phyloP scores from a whole-genome alignment of 1,284 basidiomycete species.

The Malassezia caprae region DNA sequence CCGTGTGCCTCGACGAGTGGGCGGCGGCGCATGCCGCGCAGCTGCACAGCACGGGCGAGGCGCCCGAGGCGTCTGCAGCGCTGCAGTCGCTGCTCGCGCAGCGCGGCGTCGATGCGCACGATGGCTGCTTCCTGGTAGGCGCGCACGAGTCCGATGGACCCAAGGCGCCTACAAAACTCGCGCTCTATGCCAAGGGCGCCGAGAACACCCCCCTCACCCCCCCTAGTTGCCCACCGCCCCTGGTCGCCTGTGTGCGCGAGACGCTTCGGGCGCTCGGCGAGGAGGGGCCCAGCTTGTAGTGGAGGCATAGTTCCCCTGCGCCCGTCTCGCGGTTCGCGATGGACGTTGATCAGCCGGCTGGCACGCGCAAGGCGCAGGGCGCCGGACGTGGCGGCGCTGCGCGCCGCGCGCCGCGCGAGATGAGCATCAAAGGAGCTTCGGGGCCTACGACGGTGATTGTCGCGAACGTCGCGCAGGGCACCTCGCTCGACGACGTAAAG shows the following conservation, averaged over 20 bases:
- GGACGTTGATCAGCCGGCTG: slow-evolving; percentile 18
- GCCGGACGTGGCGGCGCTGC: not conserved
- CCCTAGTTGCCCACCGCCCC: not conserved
- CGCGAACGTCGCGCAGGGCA: slow-evolving; percentile 36
- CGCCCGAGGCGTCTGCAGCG: not conserved
- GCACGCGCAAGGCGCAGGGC: not conserved
- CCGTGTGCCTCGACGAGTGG: slow-evolving; percentile 9
- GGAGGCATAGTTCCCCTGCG: not conserved
- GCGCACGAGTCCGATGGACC: not conserved
- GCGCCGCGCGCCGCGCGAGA: slow-evolving; percentile 1
- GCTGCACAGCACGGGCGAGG: not conserved
- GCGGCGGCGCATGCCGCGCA: not conserved
- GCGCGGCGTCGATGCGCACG: not conserved
- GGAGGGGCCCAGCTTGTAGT: not conserved
- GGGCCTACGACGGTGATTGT: slow-evolving; percentile 42
- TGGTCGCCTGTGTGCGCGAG: not conserved
- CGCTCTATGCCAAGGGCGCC: slow-evolving; percentile 2
- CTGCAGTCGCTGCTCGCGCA: not conserved
- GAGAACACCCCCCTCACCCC: too few relatives aligned
- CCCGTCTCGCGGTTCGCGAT: slow-evolving; percentile 4
- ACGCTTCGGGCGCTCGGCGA: not conserved
- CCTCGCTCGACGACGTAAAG: slow-evolving; percentile 36
- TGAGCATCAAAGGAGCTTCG: slow-evolving; percentile 36
- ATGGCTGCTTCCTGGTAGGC: slow-evolving; percentile 4
- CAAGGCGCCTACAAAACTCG: not conserved